Evolutionary conservation across 108 stramenopile genomes (phyloP), one percentile per base, ranked within the genome.

Genomic region (Parietichytrium sp.): DNA sequence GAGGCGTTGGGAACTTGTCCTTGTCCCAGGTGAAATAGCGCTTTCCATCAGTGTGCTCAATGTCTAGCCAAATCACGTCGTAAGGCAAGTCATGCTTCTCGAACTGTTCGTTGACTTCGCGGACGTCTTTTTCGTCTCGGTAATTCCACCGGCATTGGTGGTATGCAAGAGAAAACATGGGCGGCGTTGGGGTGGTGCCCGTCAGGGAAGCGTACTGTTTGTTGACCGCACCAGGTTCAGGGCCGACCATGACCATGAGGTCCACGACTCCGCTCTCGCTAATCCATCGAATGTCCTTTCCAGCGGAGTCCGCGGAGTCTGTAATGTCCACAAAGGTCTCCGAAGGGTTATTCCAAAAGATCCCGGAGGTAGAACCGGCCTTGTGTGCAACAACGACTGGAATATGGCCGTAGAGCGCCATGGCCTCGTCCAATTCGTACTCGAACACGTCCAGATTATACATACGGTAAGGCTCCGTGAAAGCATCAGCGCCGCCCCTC

Each of bases 131-230:
- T 83, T 99, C 98, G 82, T 98, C 97, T 36, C 93, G 93, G 89
- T 99, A 96, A 87, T 99, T 99, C 98, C 98, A 99, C 27, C 98
- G 92, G 82, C 98, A 98, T 87, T 99, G 98, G 85, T 99, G 98
- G 87, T 97, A 98, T n/a, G 95, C 98, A 52, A 99, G 87, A 31
- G 94, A 88, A 84, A 99, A 99, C 83, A 96, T 91, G 15, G 98
- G 97, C 0, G 98, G 98, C 7, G 96, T 86, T 3, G 90, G 86
- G 82, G 87, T 86, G 1, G 88, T 85, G 20, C 97, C 97, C 3
- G 95, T 95, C 51, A 98, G 86, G n/a, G 84, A 82, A 6, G 93
- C 88, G 87, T 97, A 99, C 83, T 98, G 96, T 23, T 79, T 85
- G 83, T 95, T 95, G 36, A 87, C 86, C 3, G 31, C 50, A 0